These are phyloP conservation scores for Nicotiana knightiana DNA, from an alignment of 257 asterid species.

Conservation along the genomic window DNA sequence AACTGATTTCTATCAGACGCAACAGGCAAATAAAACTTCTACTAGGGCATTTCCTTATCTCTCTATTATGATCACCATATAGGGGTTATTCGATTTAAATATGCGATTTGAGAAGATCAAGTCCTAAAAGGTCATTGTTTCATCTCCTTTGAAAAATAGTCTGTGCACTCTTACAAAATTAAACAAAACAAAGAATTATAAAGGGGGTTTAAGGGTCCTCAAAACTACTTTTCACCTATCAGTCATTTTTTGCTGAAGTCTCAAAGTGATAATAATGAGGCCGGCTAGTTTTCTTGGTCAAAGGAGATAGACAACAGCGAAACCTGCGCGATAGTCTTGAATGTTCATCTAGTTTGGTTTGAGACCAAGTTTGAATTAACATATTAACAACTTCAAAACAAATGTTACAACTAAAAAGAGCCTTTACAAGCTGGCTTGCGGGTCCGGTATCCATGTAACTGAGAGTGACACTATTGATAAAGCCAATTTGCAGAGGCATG, in stretches of 20 bases:
- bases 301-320: neutral
- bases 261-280: neutral
- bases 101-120: neutral
- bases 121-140: neutral
- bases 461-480: neutral
- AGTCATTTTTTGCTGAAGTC: neutral
- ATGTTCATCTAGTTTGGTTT: neutral
- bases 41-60: neutral
- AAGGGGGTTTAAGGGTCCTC: neutral
- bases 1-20: too few relatives aligned
- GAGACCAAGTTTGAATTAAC: neutral
- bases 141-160: neutral
- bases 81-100: neutral
- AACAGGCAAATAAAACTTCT: too few relatives aligned
- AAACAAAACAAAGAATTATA: neutral
- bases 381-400: neutral
- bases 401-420: neutral
- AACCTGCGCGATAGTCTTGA: neutral
- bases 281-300: constrained; percentile 1
- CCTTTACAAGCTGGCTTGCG: neutral
- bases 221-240: neutral
- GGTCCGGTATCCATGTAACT: neutral
- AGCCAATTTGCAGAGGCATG: neutral
- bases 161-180: neutral
- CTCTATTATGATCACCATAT: neutral